A percentile compares a stretch with the other conserved stretches of the same genome.
phyloP scores from a whole-genome alignment of 2,329 filamentous ascomycete species.

The Colletotrichum somersetense region DNA sequence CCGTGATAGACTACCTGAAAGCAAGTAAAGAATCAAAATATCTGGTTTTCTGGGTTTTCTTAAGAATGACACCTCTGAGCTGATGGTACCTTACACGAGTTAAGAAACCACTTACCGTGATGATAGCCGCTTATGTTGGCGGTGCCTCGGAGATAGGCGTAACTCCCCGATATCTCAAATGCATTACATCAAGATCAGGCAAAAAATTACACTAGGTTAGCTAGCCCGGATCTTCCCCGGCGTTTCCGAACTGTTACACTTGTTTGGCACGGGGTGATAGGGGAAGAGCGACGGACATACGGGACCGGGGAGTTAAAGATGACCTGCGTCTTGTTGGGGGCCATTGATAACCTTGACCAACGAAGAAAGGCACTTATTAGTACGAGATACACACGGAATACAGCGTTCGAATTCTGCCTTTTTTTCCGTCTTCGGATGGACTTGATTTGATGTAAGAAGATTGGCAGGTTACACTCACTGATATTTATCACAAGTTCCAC shows the following conservation, averaged over 20 bases:
- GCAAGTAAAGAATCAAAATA: no score
- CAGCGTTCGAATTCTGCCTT: neutral
- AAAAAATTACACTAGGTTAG: neutral
- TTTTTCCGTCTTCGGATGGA: neutral
- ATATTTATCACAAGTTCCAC: no score
- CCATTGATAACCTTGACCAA: neutral
- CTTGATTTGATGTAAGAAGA: neutral
- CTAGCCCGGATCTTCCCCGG: neutral
- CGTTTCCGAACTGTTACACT: no score
- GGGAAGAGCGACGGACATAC: neutral
- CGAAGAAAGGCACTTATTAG: neutral
- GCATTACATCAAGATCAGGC: no score
- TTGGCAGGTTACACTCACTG: no score
- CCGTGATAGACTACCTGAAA: neutral
- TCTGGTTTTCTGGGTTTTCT: neutral
- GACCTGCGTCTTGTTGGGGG: neutral
- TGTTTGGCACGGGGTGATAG: neutral
- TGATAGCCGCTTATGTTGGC: neutral
- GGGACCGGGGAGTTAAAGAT: conserved; percentile 16
- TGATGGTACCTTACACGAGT: no score
- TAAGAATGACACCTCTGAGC: no score
- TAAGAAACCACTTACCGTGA: neutral
- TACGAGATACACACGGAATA: neutral
- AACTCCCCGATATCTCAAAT: neutral
- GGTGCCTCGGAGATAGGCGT: neutral